A percentile compares a stretch with the other conserved stretches of the same genome.
Evolutionary conservation across 352 stramenopile species (phyloP).

Genomic region (Phytopythium vexans): DNA sequence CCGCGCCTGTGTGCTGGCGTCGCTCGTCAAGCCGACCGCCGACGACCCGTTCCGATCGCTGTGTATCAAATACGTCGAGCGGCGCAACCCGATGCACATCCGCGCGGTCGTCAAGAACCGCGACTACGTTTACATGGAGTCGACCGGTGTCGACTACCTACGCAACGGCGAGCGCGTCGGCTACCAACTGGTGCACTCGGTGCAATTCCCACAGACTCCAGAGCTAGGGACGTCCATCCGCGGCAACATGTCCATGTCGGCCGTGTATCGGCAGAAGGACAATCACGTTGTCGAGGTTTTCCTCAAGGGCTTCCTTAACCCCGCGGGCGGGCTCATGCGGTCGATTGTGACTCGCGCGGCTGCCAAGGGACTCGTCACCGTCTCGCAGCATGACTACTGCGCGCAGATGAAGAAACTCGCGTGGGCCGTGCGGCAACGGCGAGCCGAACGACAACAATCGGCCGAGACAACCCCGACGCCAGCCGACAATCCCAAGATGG

Average conservation of each 20-base stretch:
- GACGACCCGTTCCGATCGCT: slow-evolving; percentile 27
- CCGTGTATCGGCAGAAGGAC: slow-evolving; percentile 28
- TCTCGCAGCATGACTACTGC: slow-evolving; percentile 25
- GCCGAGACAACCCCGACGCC: slow-evolving; percentile 1
- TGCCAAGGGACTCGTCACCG: slow-evolving; percentile 18
- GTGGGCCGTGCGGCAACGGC: slow-evolving; percentile 20
- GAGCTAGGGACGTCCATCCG: slow-evolving; percentile 17
- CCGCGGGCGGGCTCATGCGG: slow-evolving; percentile 20
- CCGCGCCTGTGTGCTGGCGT: slow-evolving; percentile 24
- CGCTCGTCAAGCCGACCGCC: slow-evolving; percentile 18
- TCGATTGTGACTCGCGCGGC: slow-evolving; percentile 24
- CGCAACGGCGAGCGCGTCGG: slow-evolving; percentile 38
- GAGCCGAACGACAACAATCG: slow-evolving; percentile 1
- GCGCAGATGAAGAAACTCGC: slow-evolving; percentile 32
- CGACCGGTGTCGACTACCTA: slow-evolving; percentile 29
- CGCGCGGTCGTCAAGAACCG: slow-evolving; percentile 31
- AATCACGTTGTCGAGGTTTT: slow-evolving; percentile 40
- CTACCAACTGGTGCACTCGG: slow-evolving; percentile 51
- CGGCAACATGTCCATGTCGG: slow-evolving; percentile 45
- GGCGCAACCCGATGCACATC: slow-evolving; percentile 20
- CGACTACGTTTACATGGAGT: slow-evolving; percentile 53
- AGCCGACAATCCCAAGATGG: slow-evolving; percentile 4
- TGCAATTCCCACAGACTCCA: slow-evolving; percentile 27
- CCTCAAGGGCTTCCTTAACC: slow-evolving; percentile 25
- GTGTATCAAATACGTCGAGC: slow-evolving; percentile 36